Base-by-base conservation (phyloP, 805 yeast species). In the Tetrapisispora pingtungensis region DNA sequence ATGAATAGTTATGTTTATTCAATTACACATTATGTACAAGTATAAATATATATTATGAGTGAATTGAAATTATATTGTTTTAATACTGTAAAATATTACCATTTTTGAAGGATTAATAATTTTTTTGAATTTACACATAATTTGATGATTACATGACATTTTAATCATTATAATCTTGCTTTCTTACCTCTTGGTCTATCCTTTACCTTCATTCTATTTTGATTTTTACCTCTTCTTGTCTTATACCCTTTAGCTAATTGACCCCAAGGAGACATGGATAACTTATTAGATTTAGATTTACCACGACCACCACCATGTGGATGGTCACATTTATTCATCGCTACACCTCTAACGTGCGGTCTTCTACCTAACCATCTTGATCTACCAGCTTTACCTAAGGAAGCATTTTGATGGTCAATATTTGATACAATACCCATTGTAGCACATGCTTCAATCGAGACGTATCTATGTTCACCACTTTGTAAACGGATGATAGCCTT, bases 281-380 rank as follows among this genome's bases (percentile, higher is more conserved):
- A 75, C 71, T 87, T 90, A 69, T 90, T 89, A 51, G 96, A 86
- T 80, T 93, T 93, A 49, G 95, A 84, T 68, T 93, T 93, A 78
- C 98, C 98, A 75, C 98, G 81, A 70, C 98, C 98, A 81, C 98
- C 98, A 74, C 98, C 98, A 60, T 87, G 89, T 52, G 98, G 98
- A 72, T 93, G 98, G 67, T 93, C 97, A 62, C 81, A 78, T 51
- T 93, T 93, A 69, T 93, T 93, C 96, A 86, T 87, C 41, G 98
- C 97, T 56, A 87, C 85, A 77, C 98, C 98, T 72, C 98, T 83
- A 33, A 89, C 97, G 42, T 81, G 78, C 32, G 98, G 98, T 67
- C 97, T 80, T 58, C 83, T 81, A 51, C 97, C 98, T 61, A 84
- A 71, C 73, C 88, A 82, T 64, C 98, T 81, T 43, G 82, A 73